Evolutionary conservation across 164 flowering plant genomes (phyloP).

Genomic region (Dillenia turbinata): DNA sequence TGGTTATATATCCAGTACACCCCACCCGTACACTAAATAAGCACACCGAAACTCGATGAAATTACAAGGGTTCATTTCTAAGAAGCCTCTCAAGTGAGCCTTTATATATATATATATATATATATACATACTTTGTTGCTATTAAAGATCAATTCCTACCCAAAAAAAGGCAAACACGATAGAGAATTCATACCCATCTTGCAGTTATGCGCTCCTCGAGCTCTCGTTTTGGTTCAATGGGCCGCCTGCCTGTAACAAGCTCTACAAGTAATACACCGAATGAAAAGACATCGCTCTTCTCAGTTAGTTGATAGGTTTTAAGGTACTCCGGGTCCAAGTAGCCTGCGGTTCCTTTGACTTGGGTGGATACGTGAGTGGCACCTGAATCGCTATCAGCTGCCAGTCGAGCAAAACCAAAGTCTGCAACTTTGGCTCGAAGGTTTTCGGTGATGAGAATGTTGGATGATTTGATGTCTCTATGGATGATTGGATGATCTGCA

Average conservation of each 20-base stretch:
- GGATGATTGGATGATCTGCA: slow-evolving; percentile 93
- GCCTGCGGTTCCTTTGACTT: slow-evolving; percentile 98
- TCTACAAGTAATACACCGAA: slow-evolving; percentile 91
- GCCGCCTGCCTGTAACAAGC: slow-evolving; percentile 82
- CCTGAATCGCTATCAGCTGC: slow-evolving; percentile 73
- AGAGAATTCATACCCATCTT: slow-evolving; percentile 61
- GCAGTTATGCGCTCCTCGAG: slow-evolving; percentile 68
- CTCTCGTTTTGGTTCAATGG: slow-evolving; percentile 75
- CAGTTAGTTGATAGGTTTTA: slow-evolving; percentile 84
- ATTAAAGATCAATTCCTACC: background rate
- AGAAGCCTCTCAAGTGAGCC: too few species aligned
- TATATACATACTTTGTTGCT: background rate
- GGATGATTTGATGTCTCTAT: slow-evolving; percentile 95
- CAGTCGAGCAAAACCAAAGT: slow-evolving; percentile 88
- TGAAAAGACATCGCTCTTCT: slow-evolving; percentile 94
- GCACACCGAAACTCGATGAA: too few species aligned
- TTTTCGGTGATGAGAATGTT: slow-evolving; percentile 88
- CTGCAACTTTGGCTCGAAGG: slow-evolving; percentile 88
- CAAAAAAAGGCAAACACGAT: background rate
- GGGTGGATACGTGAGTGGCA: slow-evolving; percentile 87
- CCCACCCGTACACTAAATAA: too few species aligned
- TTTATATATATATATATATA: too few species aligned
- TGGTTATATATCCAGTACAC: too few species aligned
- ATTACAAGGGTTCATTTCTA: too few species aligned
- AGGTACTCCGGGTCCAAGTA: slow-evolving; percentile 96